Conservation (phyloP, 768 basidiomycete genomes). For the Tephrocybe sp. region DNA sequence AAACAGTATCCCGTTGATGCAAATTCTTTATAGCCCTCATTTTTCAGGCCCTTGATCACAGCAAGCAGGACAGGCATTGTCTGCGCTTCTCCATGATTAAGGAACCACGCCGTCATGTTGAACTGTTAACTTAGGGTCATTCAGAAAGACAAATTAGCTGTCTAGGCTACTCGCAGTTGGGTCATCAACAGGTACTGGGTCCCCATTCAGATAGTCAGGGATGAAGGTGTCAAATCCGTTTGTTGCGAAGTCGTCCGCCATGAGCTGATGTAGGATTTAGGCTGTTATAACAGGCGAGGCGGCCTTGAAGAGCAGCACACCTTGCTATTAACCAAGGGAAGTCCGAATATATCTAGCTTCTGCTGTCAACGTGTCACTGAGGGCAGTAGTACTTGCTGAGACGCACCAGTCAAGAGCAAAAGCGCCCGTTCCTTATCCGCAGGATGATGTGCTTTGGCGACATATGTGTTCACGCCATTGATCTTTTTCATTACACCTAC, state of each 20-base stretch:
- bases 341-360: conserved; percentile 21
- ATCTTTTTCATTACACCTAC: conserved; percentile 13
- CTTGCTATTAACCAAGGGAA: conserved; percentile 17
- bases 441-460: conserved; percentile 9
- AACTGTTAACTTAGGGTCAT: conserved; percentile 5
- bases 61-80: conserved; percentile 32
- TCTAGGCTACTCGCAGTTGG: conserved; percentile 7
- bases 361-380: too few species aligned
- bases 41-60: conserved; percentile 32
- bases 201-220: conserved; percentile 19
- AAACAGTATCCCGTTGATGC: conserved; percentile 38
- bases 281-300: too few species aligned
- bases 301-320: not conserved
- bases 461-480: conserved; percentile 17
- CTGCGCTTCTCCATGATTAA: conserved; percentile 27
- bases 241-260: conserved; percentile 21
- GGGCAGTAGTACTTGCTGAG: too few species aligned
- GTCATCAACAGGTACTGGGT: conserved; percentile 17
- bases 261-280: conserved; percentile 3
- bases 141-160: too few species aligned
- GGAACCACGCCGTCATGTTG: conserved; percentile 30
- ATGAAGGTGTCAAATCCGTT: conserved; percentile 20
- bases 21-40: conserved; percentile 32
- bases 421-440: conserved; percentile 12
- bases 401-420: conserved; percentile 13